A percentile compares a stretch with the other conserved stretches of the same genome.
These are phyloP conservation scores for Ceratocystis papillata DNA, from an alignment of 2,329 filamentous ascomycete species.

Conservation along the genomic window DNA sequence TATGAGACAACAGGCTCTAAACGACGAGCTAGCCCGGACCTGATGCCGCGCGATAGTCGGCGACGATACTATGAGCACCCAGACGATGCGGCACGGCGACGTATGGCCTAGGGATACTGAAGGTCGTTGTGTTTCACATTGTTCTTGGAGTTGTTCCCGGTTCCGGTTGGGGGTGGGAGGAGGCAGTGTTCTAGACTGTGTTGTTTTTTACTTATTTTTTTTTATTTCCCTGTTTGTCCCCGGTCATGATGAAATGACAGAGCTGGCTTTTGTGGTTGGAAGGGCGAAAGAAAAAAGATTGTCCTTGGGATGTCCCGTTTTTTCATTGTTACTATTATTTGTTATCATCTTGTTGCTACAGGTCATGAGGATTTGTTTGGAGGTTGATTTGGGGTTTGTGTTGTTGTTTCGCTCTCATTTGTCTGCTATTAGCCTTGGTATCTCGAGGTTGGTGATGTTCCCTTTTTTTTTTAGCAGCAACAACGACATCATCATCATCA, in stretches of 20 bases:
- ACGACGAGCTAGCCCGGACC: constrained; percentile 42
- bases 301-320: background rate
- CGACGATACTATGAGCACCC: constrained; percentile 23
- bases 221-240: background rate
- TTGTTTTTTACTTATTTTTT: constrained; percentile 16
- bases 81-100: constrained; percentile 20
- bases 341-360: constrained; percentile 4
- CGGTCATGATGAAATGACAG: constrained; percentile 2
- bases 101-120: constrained; percentile 20
- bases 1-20: constrained; percentile 39
- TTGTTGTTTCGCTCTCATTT: background rate
- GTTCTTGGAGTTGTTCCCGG: background rate
- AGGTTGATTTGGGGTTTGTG: background rate
- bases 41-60: constrained; percentile 36
- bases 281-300: constrained; percentile 1
- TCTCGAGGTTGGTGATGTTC: no score
- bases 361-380: background rate
- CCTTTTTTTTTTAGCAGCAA: no score
- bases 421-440: no score
- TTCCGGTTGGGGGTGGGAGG: background rate
- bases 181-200: background rate
- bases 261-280: constrained; percentile 2
- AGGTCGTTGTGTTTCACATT: background rate
- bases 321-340: constrained; percentile 2
- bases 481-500: background rate